phyloP scores from a whole-genome alignment of 2,329 filamentous ascomycete species.

The Alternaria consortialis region DNA sequence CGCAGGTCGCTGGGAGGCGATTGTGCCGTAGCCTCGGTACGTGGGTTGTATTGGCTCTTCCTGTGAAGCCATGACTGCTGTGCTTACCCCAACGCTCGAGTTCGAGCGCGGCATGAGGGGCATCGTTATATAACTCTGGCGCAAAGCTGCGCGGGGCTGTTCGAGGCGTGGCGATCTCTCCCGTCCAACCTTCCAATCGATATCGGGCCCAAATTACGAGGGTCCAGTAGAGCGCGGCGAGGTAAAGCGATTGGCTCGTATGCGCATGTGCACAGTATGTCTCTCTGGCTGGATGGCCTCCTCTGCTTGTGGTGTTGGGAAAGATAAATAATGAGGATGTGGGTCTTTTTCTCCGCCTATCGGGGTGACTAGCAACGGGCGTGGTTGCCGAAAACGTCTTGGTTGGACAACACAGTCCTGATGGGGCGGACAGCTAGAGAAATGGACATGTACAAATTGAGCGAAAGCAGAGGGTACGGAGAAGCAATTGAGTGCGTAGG shows the following conservation, averaged over 20 bases:
- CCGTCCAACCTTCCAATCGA: conserved; percentile 14
- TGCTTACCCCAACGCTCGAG: conserved; percentile 36
- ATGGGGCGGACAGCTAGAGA: conserved; percentile 12
- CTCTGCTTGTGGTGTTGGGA: conserved; percentile 23
- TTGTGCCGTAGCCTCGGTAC: conserved; percentile 50
- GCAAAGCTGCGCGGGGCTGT: conserved; percentile 27
- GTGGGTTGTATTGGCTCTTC: conserved; percentile 54
- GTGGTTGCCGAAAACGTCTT: conserved; percentile 27
- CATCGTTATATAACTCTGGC: conserved; percentile 31
- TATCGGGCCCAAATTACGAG: conserved; percentile 19
- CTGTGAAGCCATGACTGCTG: conserved; percentile 49
- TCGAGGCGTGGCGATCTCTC: conserved; percentile 32
- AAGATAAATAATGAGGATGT: conserved; percentile 20
- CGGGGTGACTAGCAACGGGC: conserved; percentile 17
- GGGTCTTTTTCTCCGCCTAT: conserved; percentile 33
- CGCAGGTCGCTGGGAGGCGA: conserved; percentile 23
- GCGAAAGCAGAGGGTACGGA: not conserved
- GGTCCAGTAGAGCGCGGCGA: conserved; percentile 17
- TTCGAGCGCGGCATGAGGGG: conserved; percentile 36
- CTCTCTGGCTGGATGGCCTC: conserved; percentile 29
- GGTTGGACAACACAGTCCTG: conserved; percentile 22
- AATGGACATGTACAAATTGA: conserved; percentile 7
- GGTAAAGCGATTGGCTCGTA: conserved; percentile 26
- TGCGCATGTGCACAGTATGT: conserved; percentile 33
- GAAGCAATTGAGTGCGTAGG: conserved; percentile 10